A percentile compares a stretch with the other conserved stretches of the same genome.
Evolutionary conservation across 2,329 filamentous ascomycete species (phyloP).

Genomic region (Aspergillus novoparasiticus): DNA sequence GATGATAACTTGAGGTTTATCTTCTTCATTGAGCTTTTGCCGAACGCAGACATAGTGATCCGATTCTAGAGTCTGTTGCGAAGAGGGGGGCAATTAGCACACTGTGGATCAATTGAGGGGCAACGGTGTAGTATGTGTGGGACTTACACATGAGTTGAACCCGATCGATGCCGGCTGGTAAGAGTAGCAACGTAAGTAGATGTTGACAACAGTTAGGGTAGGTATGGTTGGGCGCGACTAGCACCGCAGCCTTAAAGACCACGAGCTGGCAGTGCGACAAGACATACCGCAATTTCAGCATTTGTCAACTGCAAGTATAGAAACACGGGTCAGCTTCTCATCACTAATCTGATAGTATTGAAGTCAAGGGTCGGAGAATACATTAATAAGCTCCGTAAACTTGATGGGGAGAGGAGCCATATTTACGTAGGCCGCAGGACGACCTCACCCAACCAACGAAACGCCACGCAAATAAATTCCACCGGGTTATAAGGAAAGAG

Average conservation of each 20-base stretch:
- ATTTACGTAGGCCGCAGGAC: slow-evolving; percentile 47
- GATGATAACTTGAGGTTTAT: slow-evolving; percentile 93
- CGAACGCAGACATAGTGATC: slow-evolving; percentile 95
- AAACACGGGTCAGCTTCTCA: slow-evolving; percentile 36
- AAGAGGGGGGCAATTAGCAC: slow-evolving; percentile 25
- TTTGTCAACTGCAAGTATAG: slow-evolving; percentile 51
- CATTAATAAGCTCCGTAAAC: slow-evolving; percentile 88
- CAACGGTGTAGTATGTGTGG: not conserved
- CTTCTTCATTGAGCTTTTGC: slow-evolving; percentile 83
- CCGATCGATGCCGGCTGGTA: slow-evolving; percentile 71
- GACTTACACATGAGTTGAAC: slow-evolving; percentile 82
- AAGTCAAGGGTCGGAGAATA: slow-evolving; percentile 47
- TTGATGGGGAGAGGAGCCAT: slow-evolving; percentile 78
- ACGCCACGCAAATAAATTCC: slow-evolving; percentile 40
- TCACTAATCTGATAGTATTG: not conserved
- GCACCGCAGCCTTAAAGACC: slow-evolving; percentile 14
- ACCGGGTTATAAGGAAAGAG: slow-evolving; percentile 22
- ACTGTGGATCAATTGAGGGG: not conserved
- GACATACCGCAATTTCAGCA: slow-evolving; percentile 57
- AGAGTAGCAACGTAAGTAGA: slow-evolving; percentile 30
- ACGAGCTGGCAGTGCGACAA: slow-evolving; percentile 14
- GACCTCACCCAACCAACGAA: slow-evolving; percentile 46
- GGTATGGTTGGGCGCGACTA: slow-evolving; percentile 8
- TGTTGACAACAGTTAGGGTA: slow-evolving; percentile 7
- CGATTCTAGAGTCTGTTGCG: slow-evolving; percentile 85